A percentile compares a stretch with the other conserved stretches of the same genome.
These are phyloP conservation scores for Aureobasidium sp. DNA, from an alignment of 2,329 filamentous ascomycete genomes.

Conservation along the genomic window DNA sequence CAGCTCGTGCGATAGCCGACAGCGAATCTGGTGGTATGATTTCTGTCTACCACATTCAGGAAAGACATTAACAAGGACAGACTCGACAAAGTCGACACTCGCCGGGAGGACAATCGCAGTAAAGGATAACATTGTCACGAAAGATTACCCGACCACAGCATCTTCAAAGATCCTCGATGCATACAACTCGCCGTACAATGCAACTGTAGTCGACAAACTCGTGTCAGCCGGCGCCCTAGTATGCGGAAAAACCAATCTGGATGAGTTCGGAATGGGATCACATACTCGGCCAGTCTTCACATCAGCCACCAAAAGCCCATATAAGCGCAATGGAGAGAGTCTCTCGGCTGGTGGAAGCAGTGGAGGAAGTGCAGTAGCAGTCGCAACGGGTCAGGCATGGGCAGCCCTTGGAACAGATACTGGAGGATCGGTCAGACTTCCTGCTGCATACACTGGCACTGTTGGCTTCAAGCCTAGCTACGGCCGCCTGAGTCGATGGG, in stretches of 20 bases:
- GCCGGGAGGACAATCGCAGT: conserved; percentile 36
- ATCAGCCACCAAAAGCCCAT: conserved; percentile 54
- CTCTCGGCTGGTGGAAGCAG: conserved; percentile 82
- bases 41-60: background rate
- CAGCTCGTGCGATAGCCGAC: background rate
- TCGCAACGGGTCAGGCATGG: conserved; percentile 57
- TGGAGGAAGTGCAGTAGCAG: conserved; percentile 83
- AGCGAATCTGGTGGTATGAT: background rate
- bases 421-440: conserved; percentile 78
- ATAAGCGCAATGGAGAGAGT: conserved; percentile 25
- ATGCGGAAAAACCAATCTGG: conserved; percentile 81
- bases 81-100: conserved; percentile 17
- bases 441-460: conserved; percentile 76
- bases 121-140: conserved; percentile 47
- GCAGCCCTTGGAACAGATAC: conserved; percentile 87
- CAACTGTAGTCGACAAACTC: conserved; percentile 68
- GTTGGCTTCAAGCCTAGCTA: conserved; percentile 91
- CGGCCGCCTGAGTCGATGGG: conserved; percentile 75
- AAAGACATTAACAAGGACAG: background rate
- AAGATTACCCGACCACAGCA: conserved; percentile 60
- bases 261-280: conserved; percentile 94
- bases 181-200: conserved; percentile 71
- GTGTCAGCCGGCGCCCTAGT: conserved; percentile 55
- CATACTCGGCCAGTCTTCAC: conserved; percentile 64
- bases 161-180: conserved; percentile 63